Conservation (phyloP, 176 grass and related monocot species). For the Chrysopogon serrulatus region DNA sequence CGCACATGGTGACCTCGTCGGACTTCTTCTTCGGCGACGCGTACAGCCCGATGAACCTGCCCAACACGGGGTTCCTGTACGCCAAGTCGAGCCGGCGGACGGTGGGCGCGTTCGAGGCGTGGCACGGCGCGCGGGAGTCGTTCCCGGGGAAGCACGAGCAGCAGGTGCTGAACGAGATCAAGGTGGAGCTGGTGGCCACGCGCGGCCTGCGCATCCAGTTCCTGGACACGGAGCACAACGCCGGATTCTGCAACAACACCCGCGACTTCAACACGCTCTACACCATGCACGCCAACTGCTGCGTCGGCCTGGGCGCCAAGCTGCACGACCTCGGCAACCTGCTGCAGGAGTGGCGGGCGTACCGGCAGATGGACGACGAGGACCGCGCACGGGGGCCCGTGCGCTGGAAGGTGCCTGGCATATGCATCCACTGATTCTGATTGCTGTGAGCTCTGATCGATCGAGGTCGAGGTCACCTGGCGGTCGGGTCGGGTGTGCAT, state of each 20-base stretch:
- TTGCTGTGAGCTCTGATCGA: neutral
- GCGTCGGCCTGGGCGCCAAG: slow-evolving; percentile 50
- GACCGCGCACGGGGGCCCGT: slow-evolving; percentile 12
- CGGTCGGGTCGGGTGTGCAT: too few relatives aligned
- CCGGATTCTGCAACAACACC: slow-evolving; percentile 65
- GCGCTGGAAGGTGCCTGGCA: slow-evolving; percentile 69
- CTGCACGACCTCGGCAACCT: slow-evolving; percentile 53
- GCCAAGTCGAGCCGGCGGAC: slow-evolving; percentile 47
- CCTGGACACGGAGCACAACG: slow-evolving; percentile 56
- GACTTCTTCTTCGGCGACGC: slow-evolving; percentile 67
- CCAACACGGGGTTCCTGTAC: slow-evolving; percentile 82
- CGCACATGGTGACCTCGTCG: slow-evolving; percentile 62
- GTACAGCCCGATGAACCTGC: slow-evolving; percentile 45
- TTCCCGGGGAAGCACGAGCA: slow-evolving; percentile 68
- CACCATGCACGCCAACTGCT: slow-evolving; percentile 84
- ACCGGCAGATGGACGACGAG: slow-evolving; percentile 22
- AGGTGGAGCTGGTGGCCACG: slow-evolving; percentile 21
- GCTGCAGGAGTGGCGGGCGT: slow-evolving; percentile 50
- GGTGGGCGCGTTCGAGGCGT: slow-evolving; percentile 54
- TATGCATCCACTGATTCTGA: slow-evolving; percentile 61
- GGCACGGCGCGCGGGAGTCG: slow-evolving; percentile 31
- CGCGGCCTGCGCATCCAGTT: slow-evolving; percentile 63
- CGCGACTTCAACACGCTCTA: slow-evolving; percentile 70
- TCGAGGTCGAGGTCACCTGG: neutral
- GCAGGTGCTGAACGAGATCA: slow-evolving; percentile 74